Conservation (phyloP, 1,284 basidiomycete genomes). For the Mycena citricolor region DNA sequence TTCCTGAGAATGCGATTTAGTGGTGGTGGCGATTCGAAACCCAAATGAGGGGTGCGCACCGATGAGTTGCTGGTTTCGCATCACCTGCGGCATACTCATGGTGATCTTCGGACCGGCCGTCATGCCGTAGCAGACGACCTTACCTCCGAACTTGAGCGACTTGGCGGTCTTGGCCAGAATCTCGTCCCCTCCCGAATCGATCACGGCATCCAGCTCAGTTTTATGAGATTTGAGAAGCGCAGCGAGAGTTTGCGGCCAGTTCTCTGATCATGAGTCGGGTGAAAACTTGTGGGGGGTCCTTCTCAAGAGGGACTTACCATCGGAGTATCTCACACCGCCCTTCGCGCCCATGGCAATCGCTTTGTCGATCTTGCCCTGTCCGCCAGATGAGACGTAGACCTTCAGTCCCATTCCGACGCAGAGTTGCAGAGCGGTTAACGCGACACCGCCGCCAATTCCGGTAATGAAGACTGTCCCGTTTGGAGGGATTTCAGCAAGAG, state of each 20-base stretch:
- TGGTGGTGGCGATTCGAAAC: constrained; percentile 1
- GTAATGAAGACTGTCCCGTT: constrained; percentile 81
- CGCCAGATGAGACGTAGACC: constrained; percentile 83
- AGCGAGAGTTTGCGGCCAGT: constrained; percentile 64
- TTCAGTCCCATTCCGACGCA: constrained; percentile 76
- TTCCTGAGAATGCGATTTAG: constrained; percentile 45
- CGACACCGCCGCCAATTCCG: constrained; percentile 83
- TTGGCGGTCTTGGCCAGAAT: constrained; percentile 61
- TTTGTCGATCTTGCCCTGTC: constrained; percentile 64
- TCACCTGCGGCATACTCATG: constrained; percentile 77
- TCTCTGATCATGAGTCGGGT: no score
- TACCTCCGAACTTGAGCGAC: constrained; percentile 69
- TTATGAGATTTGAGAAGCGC: constrained; percentile 45
- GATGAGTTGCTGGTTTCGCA: constrained; percentile 73
- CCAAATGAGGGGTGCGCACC: constrained; percentile 42
- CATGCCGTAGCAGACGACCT: constrained; percentile 79
- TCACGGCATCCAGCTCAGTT: constrained; percentile 60
- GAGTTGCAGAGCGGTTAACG: constrained; percentile 74
- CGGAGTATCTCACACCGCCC: constrained; percentile 76
- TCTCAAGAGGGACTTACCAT: constrained; percentile 43
- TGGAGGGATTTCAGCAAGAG: constrained; percentile 57
- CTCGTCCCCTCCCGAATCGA: constrained; percentile 82
- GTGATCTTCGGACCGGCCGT: constrained; percentile 47
- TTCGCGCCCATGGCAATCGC: constrained; percentile 74
- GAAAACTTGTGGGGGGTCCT: no score